Percentiles rank a stretch among this genome's conserved stretches.
phyloP scores from a whole-genome alignment of 139 green algal genomes.

The Picochlorum sp. region DNA sequence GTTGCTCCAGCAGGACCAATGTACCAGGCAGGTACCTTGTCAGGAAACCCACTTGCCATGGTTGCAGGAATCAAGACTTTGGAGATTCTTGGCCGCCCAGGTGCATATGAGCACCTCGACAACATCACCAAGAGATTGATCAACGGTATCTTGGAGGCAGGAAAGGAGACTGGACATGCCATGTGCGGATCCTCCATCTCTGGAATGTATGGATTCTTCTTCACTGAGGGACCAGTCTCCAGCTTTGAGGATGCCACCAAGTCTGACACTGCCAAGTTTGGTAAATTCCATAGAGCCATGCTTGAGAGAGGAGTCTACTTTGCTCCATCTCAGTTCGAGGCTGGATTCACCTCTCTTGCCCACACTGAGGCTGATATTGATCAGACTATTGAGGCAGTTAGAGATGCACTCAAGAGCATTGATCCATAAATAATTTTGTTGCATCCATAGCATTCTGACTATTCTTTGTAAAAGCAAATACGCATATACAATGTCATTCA shows the following conservation, averaged over 20 bases:
- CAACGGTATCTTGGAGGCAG: constrained; percentile 81
- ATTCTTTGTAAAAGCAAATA: constrained; percentile 8
- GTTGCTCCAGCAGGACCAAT: constrained; percentile 95
- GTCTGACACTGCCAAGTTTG: constrained; percentile 92
- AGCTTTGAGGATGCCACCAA: constrained; percentile 83
- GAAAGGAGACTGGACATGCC: constrained; percentile 73
- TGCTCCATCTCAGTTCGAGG: constrained; percentile 84
- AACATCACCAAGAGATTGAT: constrained; percentile 75
- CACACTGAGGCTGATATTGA: constrained; percentile 96
- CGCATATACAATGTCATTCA: too few species aligned
- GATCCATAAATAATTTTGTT: constrained; percentile 8
- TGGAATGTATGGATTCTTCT: constrained; percentile 99
- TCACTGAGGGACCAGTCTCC: constrained; percentile 82
- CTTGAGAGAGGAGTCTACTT: constrained; percentile 97
- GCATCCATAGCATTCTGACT: constrained; percentile 6
- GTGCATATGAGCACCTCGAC: constrained; percentile 94
- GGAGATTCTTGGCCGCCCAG: constrained; percentile 83
- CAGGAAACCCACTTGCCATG: constrained; percentile 98
- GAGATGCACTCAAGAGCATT: constrained; percentile 19
- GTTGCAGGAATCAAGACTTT: constrained; percentile 96
- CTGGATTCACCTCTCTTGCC: constrained; percentile 89
- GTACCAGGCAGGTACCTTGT: constrained; percentile 95
- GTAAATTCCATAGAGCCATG: constrained; percentile 92
- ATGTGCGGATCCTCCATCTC: constrained; percentile 84
- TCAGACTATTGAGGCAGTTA: constrained; percentile 80